Base-by-base conservation (phyloP, 176 grass and related monocot species). In the Leersia perrieri region DNA sequence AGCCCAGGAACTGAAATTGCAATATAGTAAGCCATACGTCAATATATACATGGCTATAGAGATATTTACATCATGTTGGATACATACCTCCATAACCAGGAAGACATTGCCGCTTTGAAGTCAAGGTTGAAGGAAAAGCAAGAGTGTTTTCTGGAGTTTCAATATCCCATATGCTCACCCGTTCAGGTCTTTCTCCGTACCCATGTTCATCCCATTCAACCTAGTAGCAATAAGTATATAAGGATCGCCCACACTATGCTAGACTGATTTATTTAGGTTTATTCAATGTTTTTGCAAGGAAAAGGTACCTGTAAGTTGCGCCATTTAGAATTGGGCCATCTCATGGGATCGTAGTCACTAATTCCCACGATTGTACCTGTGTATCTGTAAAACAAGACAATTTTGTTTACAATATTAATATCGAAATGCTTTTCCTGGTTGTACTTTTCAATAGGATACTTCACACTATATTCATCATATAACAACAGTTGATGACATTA, bases 291-390 rank as follows among this genome's bases (percentile, higher is more conserved):
- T 58, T 58, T 23, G n/a, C 53, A 58, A 69, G 45, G 26, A 76
- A 87, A 87, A 58, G 32, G 70, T 27, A 92, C 92, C 77, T 96
- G 97, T 47, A 99, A 88, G 80, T 89, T 99, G 73, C 85, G 90
- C 97, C 97, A 99, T 77, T 93, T 99, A 65, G 97, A 99, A 83
- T 92, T 99, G 33, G 93, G 90, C 97, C 97, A 99, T 68, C 97
- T 90, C 77, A 93, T 77, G 25, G 97, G 87, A 80, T 99, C 97
- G 51, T 82, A 92, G 74, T 99, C 91, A 35, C 80, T 96, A 73
- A 83, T 90, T 34, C 89, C 89, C 68, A 90, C 84, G 66, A 96
- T 88, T 34, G 91, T 92, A 23, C 93, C 93, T 65, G 94, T 94
- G 78, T 93, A 94, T 70, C 97, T 99, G 73, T 74, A 85, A 82